Evolutionary conservation across 2,329 filamentous ascomycete genomes (phyloP).

Genomic region (Myriosclerotinia scirpicola): DNA sequence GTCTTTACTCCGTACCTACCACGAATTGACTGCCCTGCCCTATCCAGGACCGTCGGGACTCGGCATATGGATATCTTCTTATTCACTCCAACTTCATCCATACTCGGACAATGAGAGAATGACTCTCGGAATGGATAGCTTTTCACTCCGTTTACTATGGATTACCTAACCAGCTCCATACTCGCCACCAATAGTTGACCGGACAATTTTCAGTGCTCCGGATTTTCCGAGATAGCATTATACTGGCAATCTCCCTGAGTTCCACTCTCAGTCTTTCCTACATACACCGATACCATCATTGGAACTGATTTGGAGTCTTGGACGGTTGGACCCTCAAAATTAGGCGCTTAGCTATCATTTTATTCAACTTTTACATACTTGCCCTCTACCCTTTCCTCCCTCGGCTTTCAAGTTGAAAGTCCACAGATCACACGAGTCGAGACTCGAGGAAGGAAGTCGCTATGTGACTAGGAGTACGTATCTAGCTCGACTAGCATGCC

Average conservation of each 20-base stretch:
- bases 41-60: no score
- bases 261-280: neutral
- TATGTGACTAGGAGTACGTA: neutral
- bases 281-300: slow-evolving; percentile 4
- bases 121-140: neutral
- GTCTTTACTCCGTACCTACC: no score
- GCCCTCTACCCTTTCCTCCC: neutral
- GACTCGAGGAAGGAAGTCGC: neutral
- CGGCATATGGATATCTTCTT: no score
- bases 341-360: neutral
- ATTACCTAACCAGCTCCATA: neutral
- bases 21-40: no score
- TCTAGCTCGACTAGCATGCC: neutral
- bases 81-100: neutral
- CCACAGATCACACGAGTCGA: neutral
- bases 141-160: neutral
- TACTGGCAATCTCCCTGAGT: slow-evolving; percentile 1
- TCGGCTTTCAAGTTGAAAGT: neutral
- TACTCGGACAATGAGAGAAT: neutral
- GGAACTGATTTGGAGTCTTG: no score
- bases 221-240: neutral
- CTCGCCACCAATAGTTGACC: neutral
- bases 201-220: neutral
- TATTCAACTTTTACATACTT: neutral
- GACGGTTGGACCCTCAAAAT: neutral